These are phyloP conservation scores for Catharanthus roseus DNA, from an alignment of 257 asterid genomes.

Conservation along the genomic window DNA sequence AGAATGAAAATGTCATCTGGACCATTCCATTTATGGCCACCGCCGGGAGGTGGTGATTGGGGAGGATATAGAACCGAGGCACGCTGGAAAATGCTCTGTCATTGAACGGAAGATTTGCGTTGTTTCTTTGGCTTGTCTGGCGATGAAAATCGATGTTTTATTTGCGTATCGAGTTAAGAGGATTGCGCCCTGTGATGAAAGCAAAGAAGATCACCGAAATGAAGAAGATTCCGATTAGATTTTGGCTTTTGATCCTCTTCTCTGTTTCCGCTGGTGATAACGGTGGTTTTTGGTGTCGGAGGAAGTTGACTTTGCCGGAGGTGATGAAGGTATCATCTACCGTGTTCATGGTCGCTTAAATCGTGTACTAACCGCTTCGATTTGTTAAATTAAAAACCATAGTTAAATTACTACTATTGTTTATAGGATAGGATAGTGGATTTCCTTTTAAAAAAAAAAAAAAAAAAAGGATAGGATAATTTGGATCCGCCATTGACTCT, in stretches of 20 bases:
- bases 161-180: neutral
- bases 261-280: no score
- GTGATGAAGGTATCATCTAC: neutral
- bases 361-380: neutral
- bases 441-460: no score
- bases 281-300: neutral
- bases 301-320: slow-evolving; percentile 13
- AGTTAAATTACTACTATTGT: no score
- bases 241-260: slow-evolving; percentile 11
- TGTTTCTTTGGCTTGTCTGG: neutral
- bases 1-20: no score
- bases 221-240: neutral
- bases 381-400: neutral
- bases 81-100: no score
- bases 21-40: no score
- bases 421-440: no score
- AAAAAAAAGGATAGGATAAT: no score
- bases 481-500: no score
- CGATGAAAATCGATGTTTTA: neutral
- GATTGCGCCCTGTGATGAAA: neutral
- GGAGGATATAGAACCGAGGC: no score
- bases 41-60: no score
- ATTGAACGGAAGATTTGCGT: no score
- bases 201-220: neutral
- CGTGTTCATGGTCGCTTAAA: neutral